phyloP scores from a whole-genome alignment of 441 rosid species.

The Eutrema salsugineum region DNA sequence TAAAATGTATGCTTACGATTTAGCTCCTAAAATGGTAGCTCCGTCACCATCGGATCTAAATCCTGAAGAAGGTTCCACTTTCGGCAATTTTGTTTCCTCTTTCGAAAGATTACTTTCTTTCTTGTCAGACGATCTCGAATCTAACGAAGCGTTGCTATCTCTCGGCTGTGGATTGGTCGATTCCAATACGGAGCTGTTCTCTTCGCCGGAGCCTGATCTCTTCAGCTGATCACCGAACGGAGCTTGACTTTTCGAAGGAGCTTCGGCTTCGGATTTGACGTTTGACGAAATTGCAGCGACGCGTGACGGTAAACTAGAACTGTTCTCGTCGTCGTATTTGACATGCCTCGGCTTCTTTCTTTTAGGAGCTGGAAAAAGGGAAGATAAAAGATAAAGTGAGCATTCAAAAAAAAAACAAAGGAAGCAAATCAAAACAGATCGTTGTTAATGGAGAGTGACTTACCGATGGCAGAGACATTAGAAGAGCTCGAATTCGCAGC shows the following conservation, averaged over 20 bases:
- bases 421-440: neutral
- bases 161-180: constrained; percentile 20
- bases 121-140: constrained; percentile 45
- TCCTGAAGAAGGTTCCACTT: constrained; percentile 47
- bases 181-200: constrained; percentile 44
- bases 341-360: constrained; percentile 86
- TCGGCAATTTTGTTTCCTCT: constrained; percentile 62
- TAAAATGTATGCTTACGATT: constrained; percentile 47
- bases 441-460: constrained; percentile 15
- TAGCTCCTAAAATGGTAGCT: constrained; percentile 42
- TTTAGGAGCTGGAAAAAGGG: constrained; percentile 67
- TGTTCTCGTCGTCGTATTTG: constrained; percentile 78
- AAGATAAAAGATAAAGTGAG: neutral
- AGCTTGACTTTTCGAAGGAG: constrained; percentile 47
- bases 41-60: constrained; percentile 54
- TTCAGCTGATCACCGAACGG: constrained; percentile 44
- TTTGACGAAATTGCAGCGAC: neutral
- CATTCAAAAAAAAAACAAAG: neutral
- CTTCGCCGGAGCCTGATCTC: constrained; percentile 45
- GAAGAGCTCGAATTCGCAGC: constrained; percentile 57
- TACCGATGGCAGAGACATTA: constrained; percentile 61
- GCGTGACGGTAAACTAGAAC: constrained; percentile 41
- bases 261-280: constrained; percentile 51
- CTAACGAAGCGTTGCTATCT: constrained; percentile 33
- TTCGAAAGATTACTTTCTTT: constrained; percentile 39